These are phyloP conservation scores for Patellaria atrata DNA, from an alignment of 495 filamentous ascomycete species.

Conservation along the genomic window DNA sequence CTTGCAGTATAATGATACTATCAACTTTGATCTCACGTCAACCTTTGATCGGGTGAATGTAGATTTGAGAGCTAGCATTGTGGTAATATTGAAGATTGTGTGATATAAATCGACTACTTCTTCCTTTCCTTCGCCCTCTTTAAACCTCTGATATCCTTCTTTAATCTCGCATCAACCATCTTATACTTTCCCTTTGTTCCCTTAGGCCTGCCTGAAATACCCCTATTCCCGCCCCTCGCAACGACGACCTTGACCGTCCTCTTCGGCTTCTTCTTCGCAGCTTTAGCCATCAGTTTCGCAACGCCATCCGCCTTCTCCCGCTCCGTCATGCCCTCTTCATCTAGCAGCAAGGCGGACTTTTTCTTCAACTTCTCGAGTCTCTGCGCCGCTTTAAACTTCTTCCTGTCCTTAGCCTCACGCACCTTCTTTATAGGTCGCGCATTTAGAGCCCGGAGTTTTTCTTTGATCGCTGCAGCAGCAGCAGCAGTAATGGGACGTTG, in stretches of 20 bases:
- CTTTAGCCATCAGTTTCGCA: slow-evolving; percentile 62
- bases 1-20: no score
- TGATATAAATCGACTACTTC: slow-evolving; percentile 1
- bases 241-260: slow-evolving; percentile 78
- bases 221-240: slow-evolving; percentile 70
- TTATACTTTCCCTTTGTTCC: slow-evolving; percentile 97
- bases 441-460: slow-evolving; percentile 86
- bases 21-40: no score
- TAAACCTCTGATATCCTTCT: slow-evolving; percentile 90
- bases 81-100: no score
- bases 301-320: slow-evolving; percentile 87
- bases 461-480: slow-evolving; percentile 83
- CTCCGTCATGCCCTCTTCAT: slow-evolving; percentile 84
- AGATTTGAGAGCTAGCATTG: no score
- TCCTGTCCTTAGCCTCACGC: slow-evolving; percentile 82
- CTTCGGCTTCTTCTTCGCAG: slow-evolving; percentile 74
- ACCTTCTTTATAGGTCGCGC: slow-evolving; percentile 99
- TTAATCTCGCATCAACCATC: slow-evolving; percentile 93
- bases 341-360: slow-evolving; percentile 76
- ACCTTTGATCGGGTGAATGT: no score
- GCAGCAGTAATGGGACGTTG: slow-evolving; percentile 81
- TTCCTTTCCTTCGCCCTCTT: slow-evolving; percentile 68
- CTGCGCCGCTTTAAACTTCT: slow-evolving; percentile 91
- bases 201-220: slow-evolving; percentile 58
- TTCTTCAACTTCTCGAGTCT: slow-evolving; percentile 83